Percentiles rank a stretch among this genome's conserved stretches.
These are phyloP conservation scores for Xylariaceae sp. DNA, from an alignment of 2,329 filamentous ascomycete species.

Conservation along the genomic window DNA sequence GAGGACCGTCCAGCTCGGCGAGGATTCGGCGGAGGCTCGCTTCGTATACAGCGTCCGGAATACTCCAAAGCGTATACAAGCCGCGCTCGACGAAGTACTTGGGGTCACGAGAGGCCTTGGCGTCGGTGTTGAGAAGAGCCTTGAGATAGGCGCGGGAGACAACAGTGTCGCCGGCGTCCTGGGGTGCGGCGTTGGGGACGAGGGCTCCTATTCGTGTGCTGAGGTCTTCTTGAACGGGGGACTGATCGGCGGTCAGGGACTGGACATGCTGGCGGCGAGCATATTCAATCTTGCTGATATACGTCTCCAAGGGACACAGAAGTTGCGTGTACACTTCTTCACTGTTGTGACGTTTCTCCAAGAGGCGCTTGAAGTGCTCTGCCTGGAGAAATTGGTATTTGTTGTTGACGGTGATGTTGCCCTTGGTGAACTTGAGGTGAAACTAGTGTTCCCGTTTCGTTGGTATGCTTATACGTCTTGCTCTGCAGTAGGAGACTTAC, in stretches of 20 bases:
- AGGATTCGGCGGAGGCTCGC: too few species aligned
- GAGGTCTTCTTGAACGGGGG: neutral
- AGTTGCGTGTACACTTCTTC: neutral
- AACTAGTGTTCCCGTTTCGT: conserved; percentile 49
- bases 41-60: too few species aligned
- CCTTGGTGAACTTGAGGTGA: conserved; percentile 82
- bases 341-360: neutral
- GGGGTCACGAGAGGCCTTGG: conserved; percentile 4
- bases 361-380: conserved; percentile 13
- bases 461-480: too few species aligned
- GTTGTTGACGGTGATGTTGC: conserved; percentile 77
- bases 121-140: conserved; percentile 16
- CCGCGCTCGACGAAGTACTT: too few species aligned
- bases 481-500: conserved; percentile 39
- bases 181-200: conserved; percentile 1
- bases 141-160: conserved; percentile 14
- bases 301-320: conserved; percentile 7
- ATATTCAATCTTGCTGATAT: conserved; percentile 11
- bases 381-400: conserved; percentile 77
- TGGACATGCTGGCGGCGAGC: conserved; percentile 1
- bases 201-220: conserved; percentile 12
- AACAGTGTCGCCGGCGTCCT: neutral
- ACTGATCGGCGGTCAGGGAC: too few species aligned
- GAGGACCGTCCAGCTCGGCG: too few species aligned
- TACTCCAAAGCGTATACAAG: too few species aligned